phyloP scores from a whole-genome alignment of 345 rosid species.

The Hibiscus syriacus region DNA sequence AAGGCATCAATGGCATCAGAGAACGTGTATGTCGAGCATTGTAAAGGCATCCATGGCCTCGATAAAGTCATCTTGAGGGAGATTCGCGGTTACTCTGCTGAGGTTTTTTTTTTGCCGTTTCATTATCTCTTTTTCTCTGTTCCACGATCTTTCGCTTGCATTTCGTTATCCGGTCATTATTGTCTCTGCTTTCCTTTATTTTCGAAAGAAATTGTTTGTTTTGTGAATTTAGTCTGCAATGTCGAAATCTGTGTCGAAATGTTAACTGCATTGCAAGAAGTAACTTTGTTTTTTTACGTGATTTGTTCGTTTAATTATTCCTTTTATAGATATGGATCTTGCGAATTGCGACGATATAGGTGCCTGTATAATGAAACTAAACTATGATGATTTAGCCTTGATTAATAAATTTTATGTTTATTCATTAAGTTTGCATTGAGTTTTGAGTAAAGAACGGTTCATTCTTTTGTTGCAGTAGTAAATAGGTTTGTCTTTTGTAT shows the following conservation, averaged over 20 bases:
- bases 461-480: too few species aligned
- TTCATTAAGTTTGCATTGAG: too few species aligned
- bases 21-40: slow-evolving; percentile 29
- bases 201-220: neutral
- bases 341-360: too few species aligned
- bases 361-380: too few species aligned
- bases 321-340: too few species aligned
- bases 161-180: neutral
- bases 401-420: too few species aligned
- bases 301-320: too few species aligned
- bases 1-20: slow-evolving; percentile 16
- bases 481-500: too few species aligned
- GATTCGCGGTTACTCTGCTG: slow-evolving; percentile 50
- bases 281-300: too few species aligned
- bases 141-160: neutral
- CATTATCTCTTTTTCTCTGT: neutral
- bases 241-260: neutral
- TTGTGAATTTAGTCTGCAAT: neutral
- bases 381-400: too few species aligned
- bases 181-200: neutral
- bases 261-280: neutral
- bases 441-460: too few species aligned
- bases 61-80: slow-evolving; percentile 66
- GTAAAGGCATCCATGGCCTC: slow-evolving; percentile 70
- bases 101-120: slow-evolving; percentile 31